These are phyloP conservation scores for Kazachstania martiniae DNA, from an alignment of 805 yeast genomes.

Conservation along the genomic window DNA sequence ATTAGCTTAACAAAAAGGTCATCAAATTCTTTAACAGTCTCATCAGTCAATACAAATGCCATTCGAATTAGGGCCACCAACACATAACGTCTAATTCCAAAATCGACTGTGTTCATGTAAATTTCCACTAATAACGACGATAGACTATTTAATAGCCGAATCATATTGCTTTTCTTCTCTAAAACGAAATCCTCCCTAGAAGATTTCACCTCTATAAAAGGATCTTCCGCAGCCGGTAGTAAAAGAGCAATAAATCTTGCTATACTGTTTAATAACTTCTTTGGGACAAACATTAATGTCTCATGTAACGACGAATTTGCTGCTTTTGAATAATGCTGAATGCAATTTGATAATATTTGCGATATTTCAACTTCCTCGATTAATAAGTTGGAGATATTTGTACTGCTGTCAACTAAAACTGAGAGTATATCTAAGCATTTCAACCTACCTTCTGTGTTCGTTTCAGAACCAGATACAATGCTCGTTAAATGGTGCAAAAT, in stretches of 20 bases:
- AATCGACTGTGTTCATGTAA: conserved; percentile 65
- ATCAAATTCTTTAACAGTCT: conserved; percentile 26
- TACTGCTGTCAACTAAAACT: conserved; percentile 34
- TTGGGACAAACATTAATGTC: conserved; percentile 63
- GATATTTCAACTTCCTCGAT: conserved; percentile 41
- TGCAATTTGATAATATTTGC: conserved; percentile 35
- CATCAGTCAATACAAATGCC: conserved; percentile 30
- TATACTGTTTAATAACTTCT: conserved; percentile 46
- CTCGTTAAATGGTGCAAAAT: conserved; percentile 27
- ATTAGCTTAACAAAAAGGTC: conserved; percentile 36
- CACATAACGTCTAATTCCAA: conserved; percentile 46
- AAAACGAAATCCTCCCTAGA: conserved; percentile 12
- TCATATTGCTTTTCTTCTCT: conserved; percentile 15
- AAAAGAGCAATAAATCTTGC: conserved; percentile 46
- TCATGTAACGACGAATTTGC: conserved; percentile 42
- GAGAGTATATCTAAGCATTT: conserved; percentile 33
- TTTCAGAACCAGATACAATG: conserved; percentile 23
- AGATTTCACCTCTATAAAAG: conserved; percentile 15
- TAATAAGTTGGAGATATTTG: conserved; percentile 33
- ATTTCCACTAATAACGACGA: conserved; percentile 48
- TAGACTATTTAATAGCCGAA: conserved; percentile 34
- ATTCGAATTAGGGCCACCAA: conserved; percentile 45
- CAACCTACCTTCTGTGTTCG: conserved; percentile 22
- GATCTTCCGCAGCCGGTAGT: conserved; percentile 38
- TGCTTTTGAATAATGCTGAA: conserved; percentile 39